Percentiles rank a stretch among this genome's conserved stretches.
These are phyloP conservation scores for Penicillium sclerotiorum DNA, from an alignment of 2,329 filamentous ascomycete species.

Conservation along the genomic window DNA sequence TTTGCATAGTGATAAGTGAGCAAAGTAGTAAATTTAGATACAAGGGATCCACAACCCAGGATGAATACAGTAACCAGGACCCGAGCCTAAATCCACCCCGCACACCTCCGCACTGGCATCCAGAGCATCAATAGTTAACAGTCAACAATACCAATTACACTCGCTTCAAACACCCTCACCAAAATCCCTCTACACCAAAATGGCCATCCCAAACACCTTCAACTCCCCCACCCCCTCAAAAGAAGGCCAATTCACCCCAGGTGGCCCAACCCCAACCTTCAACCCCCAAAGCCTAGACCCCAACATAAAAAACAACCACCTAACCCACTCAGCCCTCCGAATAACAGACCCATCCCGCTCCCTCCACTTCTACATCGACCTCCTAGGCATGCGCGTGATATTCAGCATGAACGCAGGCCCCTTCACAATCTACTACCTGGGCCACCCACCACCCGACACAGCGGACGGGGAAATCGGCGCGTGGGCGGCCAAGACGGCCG, in stretches of 20 bases:
- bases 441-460: constrained; percentile 36
- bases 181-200: neutral
- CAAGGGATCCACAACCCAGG: too few relatives aligned
- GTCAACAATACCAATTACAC: neutral
- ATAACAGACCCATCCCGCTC: constrained; percentile 38
- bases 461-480: constrained; percentile 24
- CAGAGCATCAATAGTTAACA: too few relatives aligned
- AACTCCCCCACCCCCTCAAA: constrained; percentile 23
- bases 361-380: constrained; percentile 41
- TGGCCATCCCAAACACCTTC: constrained; percentile 16
- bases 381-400: constrained; percentile 44
- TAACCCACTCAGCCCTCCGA: constrained; percentile 45
- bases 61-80: too few relatives aligned
- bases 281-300: constrained; percentile 26
- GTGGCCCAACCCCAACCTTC: constrained; percentile 33
- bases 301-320: constrained; percentile 36
- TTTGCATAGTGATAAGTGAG: too few relatives aligned
- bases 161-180: neutral
- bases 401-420: constrained; percentile 44
- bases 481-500: constrained; percentile 33
- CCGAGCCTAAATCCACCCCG: too few relatives aligned
- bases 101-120: too few relatives aligned
- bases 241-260: constrained; percentile 32
- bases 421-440: constrained; percentile 46
- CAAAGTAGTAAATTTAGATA: too few relatives aligned